Evolutionary conservation across 192 early-diverging fungal species (phyloP).

Genomic region (Fimicolochytrium jonesii): DNA sequence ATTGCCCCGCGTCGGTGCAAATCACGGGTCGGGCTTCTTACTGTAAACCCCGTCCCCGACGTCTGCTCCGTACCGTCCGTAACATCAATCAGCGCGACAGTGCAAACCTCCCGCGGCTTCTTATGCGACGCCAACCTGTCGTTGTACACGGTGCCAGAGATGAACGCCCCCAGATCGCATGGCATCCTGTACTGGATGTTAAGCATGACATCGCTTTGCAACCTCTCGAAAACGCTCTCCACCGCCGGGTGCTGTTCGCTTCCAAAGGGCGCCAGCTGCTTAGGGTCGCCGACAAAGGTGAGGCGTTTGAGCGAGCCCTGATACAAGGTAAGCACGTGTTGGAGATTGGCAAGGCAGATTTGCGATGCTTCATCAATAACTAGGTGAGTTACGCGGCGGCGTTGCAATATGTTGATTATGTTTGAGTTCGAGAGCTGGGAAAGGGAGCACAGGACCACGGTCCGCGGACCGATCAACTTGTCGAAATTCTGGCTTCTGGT

Average conservation of each 20-base stretch:
- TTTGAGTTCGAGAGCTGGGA: constrained; percentile 8
- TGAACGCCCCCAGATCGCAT: constrained; percentile 13
- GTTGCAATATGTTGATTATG: background rate
- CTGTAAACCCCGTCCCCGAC: background rate
- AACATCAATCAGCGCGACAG: constrained; percentile 12
- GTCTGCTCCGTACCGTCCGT: background rate
- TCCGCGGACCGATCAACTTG: constrained; percentile 8
- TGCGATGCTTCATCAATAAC: constrained; percentile 20
- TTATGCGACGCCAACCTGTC: constrained; percentile 4
- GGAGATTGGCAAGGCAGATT: background rate
- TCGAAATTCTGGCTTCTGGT: background rate
- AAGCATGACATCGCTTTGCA: constrained; percentile 13
- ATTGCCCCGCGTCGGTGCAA: background rate
- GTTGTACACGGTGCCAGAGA: constrained; percentile 5
- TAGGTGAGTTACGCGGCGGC: constrained; percentile 11
- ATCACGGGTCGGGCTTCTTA: background rate
- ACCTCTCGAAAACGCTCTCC: constrained; percentile 12
- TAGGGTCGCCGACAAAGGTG: constrained; percentile 17
- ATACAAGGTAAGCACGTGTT: constrained; percentile 5
- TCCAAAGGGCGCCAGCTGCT: constrained; percentile 16
- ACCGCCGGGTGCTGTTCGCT: constrained; percentile 14
- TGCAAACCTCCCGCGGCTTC: background rate
- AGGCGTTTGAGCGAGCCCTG: constrained; percentile 11
- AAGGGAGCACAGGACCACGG: constrained; percentile 16
- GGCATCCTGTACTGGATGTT: constrained; percentile 14